Percentiles rank a stretch among this genome's conserved stretches.
phyloP scores from a whole-genome alignment of 768 basidiomycete genomes.

The Macrolepiota fuliginosa region DNA sequence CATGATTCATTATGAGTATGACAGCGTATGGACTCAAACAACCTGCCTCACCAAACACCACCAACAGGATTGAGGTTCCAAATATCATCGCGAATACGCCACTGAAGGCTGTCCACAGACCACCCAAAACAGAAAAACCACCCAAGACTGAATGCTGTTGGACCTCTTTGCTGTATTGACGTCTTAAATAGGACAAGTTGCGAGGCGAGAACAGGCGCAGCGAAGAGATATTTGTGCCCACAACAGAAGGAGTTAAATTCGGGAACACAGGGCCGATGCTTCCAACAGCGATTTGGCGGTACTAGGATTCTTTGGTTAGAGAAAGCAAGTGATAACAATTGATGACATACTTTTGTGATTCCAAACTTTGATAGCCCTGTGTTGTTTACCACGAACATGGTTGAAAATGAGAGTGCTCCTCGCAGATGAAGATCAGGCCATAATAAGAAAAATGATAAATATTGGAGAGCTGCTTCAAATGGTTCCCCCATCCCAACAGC shows the following conservation, averaged over 20 bases:
- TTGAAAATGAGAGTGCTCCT: neutral
- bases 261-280: neutral
- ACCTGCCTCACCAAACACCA: neutral
- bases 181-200: neutral
- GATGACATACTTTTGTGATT: neutral
- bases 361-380: neutral
- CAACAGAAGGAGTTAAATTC: neutral
- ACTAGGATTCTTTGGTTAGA: neutral
- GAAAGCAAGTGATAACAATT: neutral
- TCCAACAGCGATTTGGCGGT: neutral
- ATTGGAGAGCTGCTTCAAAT: neutral
- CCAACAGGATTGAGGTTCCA: neutral
- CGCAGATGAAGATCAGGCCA: neutral
- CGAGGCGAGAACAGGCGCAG: neutral
- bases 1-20: neutral
- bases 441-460: neutral
- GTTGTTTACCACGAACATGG: neutral
- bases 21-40: neutral
- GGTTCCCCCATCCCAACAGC: neutral
- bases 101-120: neutral
- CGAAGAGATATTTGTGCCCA: neutral
- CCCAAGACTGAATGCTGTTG: neutral
- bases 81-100: neutral
- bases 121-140: neutral
- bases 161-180: neutral